Base-by-base conservation (phyloP, 148 eudicot species). In the Diospyros lotus region DNA sequence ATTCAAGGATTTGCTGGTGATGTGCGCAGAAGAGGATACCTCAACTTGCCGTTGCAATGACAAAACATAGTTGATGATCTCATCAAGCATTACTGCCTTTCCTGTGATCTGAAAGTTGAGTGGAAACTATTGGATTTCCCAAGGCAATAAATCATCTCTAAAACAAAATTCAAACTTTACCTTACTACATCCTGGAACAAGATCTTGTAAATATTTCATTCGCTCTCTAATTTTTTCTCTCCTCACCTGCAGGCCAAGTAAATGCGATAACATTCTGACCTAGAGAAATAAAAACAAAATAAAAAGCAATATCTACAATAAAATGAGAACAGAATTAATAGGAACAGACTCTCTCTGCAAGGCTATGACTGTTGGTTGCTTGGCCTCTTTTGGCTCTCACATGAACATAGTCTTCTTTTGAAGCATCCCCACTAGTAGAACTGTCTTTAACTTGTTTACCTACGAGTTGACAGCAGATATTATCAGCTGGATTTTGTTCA, bases 311-410 rank as follows among this genome's bases (percentile, higher is more conserved):
- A 43, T n/a, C 13, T 12, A 41, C 48, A 54, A 38, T 69, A 12
- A 2, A 44, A 9, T 9, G 53, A 18, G 58, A 71, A 52, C 7
- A 52, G 44, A 58, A 54, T 15, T 58, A 75, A 69, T 13, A 12
- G 43, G 46, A 75, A 17, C 68, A 58, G 44, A 76, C 82, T 72
- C 82, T 64, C 76, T 80, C 73, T 1, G 78, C 79, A 2, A 77
- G 73, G 69, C 75, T 77, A 68, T 71, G 79, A 10, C 79, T 77
- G 75, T 77, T 77, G n/a, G 79, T 77, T 60, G 79, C 74, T 45
- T 70, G 79, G 53, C 79, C 79, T 54, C 69, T 17, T 70, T 72
- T 77, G 38, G 75, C 79, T 53, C 79, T 71, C 69, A 77, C 64
- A 53, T 77, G 79, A 52, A 77, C 67, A 12, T 71, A 77, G 65